Percentiles rank a stretch among this genome's conserved stretches.
These are phyloP conservation scores for Neurospora crassa DNA, from an alignment of 2,329 filamentous ascomycete species.

Conservation along the genomic window DNA sequence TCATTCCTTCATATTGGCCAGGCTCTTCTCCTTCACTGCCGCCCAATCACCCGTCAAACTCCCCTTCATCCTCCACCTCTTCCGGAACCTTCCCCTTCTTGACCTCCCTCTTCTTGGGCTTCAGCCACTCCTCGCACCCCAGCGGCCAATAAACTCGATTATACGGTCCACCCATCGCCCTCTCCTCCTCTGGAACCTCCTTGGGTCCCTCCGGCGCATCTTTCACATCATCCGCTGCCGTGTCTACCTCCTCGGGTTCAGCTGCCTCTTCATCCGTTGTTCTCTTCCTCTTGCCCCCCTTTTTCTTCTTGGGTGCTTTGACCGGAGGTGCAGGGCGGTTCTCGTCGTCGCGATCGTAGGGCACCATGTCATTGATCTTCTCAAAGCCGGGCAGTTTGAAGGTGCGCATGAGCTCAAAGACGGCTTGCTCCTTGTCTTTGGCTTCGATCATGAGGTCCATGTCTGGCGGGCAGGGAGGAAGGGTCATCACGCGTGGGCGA, in stretches of 20 bases:
- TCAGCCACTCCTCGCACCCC: slow-evolving; percentile 83
- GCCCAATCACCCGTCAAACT: not conserved
- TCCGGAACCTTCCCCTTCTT: slow-evolving; percentile 31
- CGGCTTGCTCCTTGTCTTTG: slow-evolving; percentile 95
- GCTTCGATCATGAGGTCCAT: slow-evolving; percentile 99
- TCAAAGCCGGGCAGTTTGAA: slow-evolving; percentile 78
- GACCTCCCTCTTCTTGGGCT: slow-evolving; percentile 64
- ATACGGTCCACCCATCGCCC: slow-evolving; percentile 79
- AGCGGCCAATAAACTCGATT: slow-evolving; percentile 82
- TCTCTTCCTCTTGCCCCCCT: slow-evolving; percentile 28
- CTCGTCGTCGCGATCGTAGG: slow-evolving; percentile 68
- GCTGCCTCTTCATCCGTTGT: slow-evolving; percentile 18
- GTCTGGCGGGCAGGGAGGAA: slow-evolving; percentile 71
- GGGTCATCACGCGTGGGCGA: slow-evolving; percentile 63
- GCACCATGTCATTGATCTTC: slow-evolving; percentile 65
- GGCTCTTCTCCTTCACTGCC: not conserved
- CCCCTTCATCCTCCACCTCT: slow-evolving; percentile 20
- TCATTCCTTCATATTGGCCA: too few relatives aligned
- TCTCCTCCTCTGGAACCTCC: slow-evolving; percentile 53
- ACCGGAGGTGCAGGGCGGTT: slow-evolving; percentile 41
- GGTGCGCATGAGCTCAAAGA: slow-evolving; percentile 85
- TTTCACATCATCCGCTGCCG: slow-evolving; percentile 4
- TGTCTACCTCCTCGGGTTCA: slow-evolving; percentile 26
- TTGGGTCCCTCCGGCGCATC: slow-evolving; percentile 28
- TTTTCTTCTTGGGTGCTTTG: slow-evolving; percentile 29